Evolutionary conservation across 371 early-diverging fungal genomes (phyloP).

Genomic region (Gilbertella persicaria): DNA sequence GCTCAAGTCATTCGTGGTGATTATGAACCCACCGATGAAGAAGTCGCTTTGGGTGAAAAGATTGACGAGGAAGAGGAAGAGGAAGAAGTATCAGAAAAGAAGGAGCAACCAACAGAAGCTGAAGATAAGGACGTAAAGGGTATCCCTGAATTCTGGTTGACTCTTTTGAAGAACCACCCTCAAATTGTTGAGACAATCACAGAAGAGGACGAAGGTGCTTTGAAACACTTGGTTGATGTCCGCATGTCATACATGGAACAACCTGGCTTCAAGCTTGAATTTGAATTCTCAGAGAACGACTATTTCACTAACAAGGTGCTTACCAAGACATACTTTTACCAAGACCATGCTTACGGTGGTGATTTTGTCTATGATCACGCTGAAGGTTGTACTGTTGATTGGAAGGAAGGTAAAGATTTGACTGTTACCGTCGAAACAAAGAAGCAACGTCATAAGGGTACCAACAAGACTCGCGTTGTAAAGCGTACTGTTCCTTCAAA

Average conservation of each 20-base stretch:
- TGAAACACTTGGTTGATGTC: conserved; percentile 86
- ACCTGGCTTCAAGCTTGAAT: conserved; percentile 91
- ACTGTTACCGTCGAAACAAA: conserved; percentile 90
- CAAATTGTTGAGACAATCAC: conserved; percentile 81
- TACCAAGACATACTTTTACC: conserved; percentile 89
- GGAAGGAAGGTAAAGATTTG: conserved; percentile 96
- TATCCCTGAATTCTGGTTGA: conserved; percentile 94
- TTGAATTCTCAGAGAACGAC: conserved; percentile 87
- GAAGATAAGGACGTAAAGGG: conserved; percentile 53
- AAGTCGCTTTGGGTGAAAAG: conserved; percentile 68
- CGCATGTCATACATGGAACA: conserved; percentile 80
- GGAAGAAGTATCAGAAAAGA: conserved; percentile 29
- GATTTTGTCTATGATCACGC: conserved; percentile 90
- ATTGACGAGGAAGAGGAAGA: conserved; percentile 60
- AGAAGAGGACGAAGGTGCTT: conserved; percentile 83
- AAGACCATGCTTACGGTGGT: conserved; percentile 71
- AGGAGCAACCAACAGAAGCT: conserved; percentile 39
- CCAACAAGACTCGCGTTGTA: conserved; percentile 97
- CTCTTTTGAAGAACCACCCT: conserved; percentile 84
- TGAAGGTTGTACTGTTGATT: conserved; percentile 85
- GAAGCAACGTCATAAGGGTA: conserved; percentile 97
- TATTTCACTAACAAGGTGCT: conserved; percentile 86
- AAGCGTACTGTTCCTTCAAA: conserved; percentile 93
- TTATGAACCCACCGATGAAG: conserved; percentile 86
- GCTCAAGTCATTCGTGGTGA: conserved; percentile 74